Evolutionary conservation across 805 yeast genomes (phyloP), one percentile per base, ranked within the genome.

Genomic region (Candida xiaguanensis): DNA sequence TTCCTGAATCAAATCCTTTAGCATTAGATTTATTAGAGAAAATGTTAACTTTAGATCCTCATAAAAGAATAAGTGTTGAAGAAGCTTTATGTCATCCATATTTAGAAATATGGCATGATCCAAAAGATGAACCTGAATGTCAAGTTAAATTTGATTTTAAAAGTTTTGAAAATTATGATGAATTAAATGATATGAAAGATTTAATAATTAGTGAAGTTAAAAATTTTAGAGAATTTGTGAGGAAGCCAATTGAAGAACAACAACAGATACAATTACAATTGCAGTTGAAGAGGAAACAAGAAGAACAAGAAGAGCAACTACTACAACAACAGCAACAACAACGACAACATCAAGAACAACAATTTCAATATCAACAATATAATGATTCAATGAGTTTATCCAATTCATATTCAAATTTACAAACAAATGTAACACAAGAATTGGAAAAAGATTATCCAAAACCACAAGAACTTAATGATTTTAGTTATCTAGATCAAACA

Each of bases 81-180:
- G 87, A 89, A 45, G 97, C 98, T 0, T 71, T 93, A 40, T 75
- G 75, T 46, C 99, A 93, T 61, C 96, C 96, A 15, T 93, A 93
- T 58, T 66, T 93, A 38, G 75, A 83, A 38, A 80, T 89, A 28
- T 93, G 98, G 96, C 98, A 88, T 56, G 96, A 89, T 60, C 93
- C 96, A 5, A 75, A 77, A 22, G 98, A 93, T 57, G 98, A 93
- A 62, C 90, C 90, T 6, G 81, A 74, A 35, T 88, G 96, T 58
- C 77, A 78, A 33, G 71, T 77, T 2, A 84, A 85, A 51, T 90
- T 90, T 58, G 95, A 90, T 55, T 90, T 90, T 58, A 66, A 64
- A 47, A 71, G 85, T 5, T 90, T 90, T 59, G 97, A 90, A 67
- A 82, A 76, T 12, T 83, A 82, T 13, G 87, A 86, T 48, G 96